A percentile compares a stretch with the other conserved stretches of the same genome.
Conservation (phyloP, 1,284 basidiomycete genomes). For the Tausonia pullulans region DNA sequence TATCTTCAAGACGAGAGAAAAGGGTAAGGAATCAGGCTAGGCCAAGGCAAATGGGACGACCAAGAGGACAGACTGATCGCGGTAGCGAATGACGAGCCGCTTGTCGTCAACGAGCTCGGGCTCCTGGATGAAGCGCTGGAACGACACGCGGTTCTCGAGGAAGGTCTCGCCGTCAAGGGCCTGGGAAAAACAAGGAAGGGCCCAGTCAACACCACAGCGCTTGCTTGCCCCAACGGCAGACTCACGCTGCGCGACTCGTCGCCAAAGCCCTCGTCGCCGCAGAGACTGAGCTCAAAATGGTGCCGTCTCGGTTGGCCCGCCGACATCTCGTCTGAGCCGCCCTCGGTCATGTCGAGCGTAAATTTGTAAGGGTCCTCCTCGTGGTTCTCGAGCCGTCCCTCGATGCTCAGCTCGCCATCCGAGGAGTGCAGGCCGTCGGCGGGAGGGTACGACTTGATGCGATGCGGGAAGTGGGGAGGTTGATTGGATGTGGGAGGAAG, state of each 20-base stretch:
- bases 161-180: slow-evolving; percentile 55
- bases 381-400: slow-evolving; percentile 33
- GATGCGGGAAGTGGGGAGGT: slow-evolving; percentile 2
- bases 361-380: slow-evolving; percentile 39
- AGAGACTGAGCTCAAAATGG: slow-evolving; percentile 40
- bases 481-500: not conserved
- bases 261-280: slow-evolving; percentile 27
- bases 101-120: slow-evolving; percentile 39
- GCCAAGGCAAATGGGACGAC: not conserved
- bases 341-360: slow-evolving; percentile 30
- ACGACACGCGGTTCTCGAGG: slow-evolving; percentile 59
- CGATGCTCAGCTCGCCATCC: not conserved
- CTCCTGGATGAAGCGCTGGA: slow-evolving; percentile 43
- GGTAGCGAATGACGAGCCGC: slow-evolving; percentile 39
- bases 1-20: slow-evolving; percentile 25
- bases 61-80: slow-evolving; percentile 25
- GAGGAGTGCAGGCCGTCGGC: not conserved
- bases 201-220: too few species aligned
- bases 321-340: not conserved
- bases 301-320: slow-evolving; percentile 29
- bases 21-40: not conserved
- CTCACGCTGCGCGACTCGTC: slow-evolving; percentile 16
- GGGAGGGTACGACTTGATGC: slow-evolving; percentile 8
- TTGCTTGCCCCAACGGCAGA: not conserved
- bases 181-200: too few species aligned